Conservation (phyloP, 2,329 filamentous ascomycete genomes). For the Verticillium albo-atrum region DNA sequence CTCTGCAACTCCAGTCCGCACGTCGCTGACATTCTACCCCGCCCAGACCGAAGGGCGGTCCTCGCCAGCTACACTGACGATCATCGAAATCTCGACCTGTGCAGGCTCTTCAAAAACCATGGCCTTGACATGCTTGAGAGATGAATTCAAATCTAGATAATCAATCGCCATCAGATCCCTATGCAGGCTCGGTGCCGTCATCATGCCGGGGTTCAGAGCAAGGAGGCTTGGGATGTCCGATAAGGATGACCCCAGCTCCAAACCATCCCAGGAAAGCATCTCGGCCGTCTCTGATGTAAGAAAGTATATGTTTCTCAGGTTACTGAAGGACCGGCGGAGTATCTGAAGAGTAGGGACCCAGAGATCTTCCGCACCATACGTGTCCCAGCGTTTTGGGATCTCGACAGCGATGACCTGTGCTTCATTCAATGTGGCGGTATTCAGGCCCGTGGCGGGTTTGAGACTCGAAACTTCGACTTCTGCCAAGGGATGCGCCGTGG, state of each 20-base stretch:
- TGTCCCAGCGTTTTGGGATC: neutral
- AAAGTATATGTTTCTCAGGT: neutral
- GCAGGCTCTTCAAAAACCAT: neutral
- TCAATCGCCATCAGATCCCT: neutral
- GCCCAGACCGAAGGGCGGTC: neutral
- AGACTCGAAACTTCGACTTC: neutral
- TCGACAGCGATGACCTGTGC: neutral
- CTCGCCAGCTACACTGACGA: neutral
- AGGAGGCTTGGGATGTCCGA: neutral
- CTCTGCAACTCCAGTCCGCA: neutral
- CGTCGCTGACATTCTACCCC: neutral
- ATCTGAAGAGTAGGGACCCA: neutral
- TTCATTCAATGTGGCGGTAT: neutral
- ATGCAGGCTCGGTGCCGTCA: neutral
- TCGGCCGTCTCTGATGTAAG: neutral
- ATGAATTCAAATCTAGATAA: neutral
- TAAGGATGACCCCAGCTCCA: neutral
- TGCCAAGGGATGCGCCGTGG: neutral
- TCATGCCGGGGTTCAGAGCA: neutral
- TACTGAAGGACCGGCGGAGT: neutral
- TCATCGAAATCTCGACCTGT: neutral
- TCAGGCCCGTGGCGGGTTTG: neutral
- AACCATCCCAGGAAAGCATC: neutral
- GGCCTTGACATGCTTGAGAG: neutral
- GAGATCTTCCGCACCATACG: neutral